Percentiles rank a stretch among this genome's conserved stretches.
phyloP scores from a whole-genome alignment of 352 stramenopile species.

The Globisporangium rhizosaccharum region DNA sequence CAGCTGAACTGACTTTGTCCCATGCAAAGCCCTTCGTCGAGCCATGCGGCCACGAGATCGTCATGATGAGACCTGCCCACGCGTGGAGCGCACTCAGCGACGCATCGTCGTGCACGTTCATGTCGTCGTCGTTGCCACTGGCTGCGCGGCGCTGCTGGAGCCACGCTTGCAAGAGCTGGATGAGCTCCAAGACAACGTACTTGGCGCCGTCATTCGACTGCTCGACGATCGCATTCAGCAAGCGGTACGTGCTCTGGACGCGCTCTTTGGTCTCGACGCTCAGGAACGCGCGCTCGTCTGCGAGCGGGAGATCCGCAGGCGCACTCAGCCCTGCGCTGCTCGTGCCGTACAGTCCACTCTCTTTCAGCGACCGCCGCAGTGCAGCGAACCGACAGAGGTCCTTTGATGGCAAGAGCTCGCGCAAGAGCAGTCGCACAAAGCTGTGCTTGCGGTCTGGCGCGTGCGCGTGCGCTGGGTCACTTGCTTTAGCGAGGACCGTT shows the following conservation, averaged over 20 bases:
- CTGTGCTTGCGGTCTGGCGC: slow-evolving; percentile 18
- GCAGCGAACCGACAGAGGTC: slow-evolving; percentile 66
- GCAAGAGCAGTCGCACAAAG: slow-evolving; percentile 53
- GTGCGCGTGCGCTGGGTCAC: slow-evolving; percentile 33
- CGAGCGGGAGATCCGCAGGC: slow-evolving; percentile 26
- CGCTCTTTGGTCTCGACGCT: slow-evolving; percentile 40
- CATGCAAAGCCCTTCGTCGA: slow-evolving; percentile 71
- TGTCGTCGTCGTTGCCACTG: slow-evolving; percentile 15
- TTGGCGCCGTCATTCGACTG: slow-evolving; percentile 78
- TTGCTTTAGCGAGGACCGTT: slow-evolving; percentile 56
- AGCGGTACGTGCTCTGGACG: slow-evolving; percentile 57
- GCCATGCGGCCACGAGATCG: slow-evolving; percentile 80
- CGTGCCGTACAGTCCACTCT: slow-evolving; percentile 42
- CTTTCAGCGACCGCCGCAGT: slow-evolving; percentile 43
- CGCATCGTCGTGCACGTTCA: slow-evolving; percentile 58
- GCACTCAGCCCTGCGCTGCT: slow-evolving; percentile 14
- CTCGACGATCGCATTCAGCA: slow-evolving; percentile 60
- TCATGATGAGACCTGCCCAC: slow-evolving; percentile 84
- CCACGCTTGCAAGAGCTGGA: slow-evolving; percentile 68
- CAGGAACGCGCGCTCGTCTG: slow-evolving; percentile 34
- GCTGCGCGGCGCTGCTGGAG: slow-evolving; percentile 15
- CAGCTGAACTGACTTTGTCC: slow-evolving; percentile 73
- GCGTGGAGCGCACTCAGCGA: slow-evolving; percentile 75
- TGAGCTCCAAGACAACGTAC: slow-evolving; percentile 66
- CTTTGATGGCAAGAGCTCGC: slow-evolving; percentile 67